Conservation (phyloP, 1,139 yeast genomes). For the Kodamaea ohmeri region DNA sequence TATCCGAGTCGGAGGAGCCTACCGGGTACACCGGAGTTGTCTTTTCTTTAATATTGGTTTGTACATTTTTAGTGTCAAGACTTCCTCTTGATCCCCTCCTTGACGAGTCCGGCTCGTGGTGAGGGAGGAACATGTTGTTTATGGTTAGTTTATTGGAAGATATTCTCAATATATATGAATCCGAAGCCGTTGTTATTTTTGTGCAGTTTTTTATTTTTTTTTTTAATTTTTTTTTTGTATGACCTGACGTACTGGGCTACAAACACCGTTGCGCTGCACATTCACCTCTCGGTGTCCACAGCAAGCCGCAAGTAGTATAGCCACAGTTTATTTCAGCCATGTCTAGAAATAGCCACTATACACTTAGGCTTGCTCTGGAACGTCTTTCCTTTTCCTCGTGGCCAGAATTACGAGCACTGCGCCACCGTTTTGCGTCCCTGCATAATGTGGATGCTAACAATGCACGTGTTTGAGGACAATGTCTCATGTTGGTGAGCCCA, state of each 20-base stretch:
- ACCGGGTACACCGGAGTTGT: not conserved
- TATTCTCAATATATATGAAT: not conserved
- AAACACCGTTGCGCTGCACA: constrained; percentile 1
- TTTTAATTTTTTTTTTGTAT: not conserved
- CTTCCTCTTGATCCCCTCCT: constrained; percentile 1
- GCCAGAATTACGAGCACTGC: too few species aligned
- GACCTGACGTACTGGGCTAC: constrained; percentile 1
- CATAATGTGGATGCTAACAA: not conserved
- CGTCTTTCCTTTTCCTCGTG: too few species aligned
- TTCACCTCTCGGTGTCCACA: not conserved
- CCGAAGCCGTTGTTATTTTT: too few species aligned
- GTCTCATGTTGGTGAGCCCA: not conserved
- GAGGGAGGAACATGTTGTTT: constrained; percentile 1
- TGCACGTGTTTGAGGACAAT: not conserved
- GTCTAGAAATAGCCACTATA: too few species aligned
- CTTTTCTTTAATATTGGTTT: not conserved
- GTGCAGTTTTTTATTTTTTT: too few species aligned
- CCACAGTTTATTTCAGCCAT: too few species aligned
- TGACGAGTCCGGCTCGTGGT: constrained; percentile 4
- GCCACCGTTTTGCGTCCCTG: not conserved
- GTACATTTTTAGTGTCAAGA: too few species aligned
- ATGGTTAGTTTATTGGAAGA: not conserved
- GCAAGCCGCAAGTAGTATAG: too few species aligned
- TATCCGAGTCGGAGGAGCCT: not conserved
- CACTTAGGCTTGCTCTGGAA: too few species aligned